phyloP scores from a whole-genome alignment of 2,329 filamentous ascomycete genomes.

The Didymella glomerata region DNA sequence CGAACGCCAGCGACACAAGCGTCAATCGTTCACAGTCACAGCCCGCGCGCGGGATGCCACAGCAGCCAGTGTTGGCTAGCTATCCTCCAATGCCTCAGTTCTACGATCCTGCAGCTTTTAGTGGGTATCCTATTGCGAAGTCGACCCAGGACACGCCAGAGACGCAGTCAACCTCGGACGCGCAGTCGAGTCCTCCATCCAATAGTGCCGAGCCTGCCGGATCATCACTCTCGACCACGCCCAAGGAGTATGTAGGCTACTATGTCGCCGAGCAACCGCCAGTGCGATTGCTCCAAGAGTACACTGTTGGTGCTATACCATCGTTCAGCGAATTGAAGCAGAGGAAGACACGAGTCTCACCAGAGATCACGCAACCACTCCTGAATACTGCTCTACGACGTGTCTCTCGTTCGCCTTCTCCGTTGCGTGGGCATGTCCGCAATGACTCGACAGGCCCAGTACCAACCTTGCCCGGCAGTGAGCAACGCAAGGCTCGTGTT shows the following conservation, averaged over 20 bases:
- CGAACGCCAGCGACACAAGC: conserved; percentile 54
- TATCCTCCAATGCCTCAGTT: conserved; percentile 50
- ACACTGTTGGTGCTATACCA: conserved; percentile 47
- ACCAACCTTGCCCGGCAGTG: conserved; percentile 20
- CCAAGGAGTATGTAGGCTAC: conserved; percentile 62
- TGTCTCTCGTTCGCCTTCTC: conserved; percentile 58
- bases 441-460: conserved; percentile 49
- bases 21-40: conserved; percentile 60
- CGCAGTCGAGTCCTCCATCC: conserved; percentile 33
- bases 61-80: conserved; percentile 51
- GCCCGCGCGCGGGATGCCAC: conserved; percentile 55
- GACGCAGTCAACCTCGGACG: conserved; percentile 31
- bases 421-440: conserved; percentile 54
- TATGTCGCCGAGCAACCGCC: conserved; percentile 57
- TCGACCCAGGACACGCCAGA: conserved; percentile 43
- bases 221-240: conserved; percentile 47
- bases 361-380: conserved; percentile 53
- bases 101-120: conserved; percentile 41
- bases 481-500: conserved; percentile 39
- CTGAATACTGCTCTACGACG: conserved; percentile 48
- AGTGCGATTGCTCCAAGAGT: conserved; percentile 51
- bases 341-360: conserved; percentile 53
- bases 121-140: conserved; percentile 47
- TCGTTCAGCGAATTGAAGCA: conserved; percentile 53
- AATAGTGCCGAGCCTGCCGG: conserved; percentile 32